Evolutionary conservation across 164 flowering plant genomes (phyloP).

Genomic region (Amborella trichopoda): DNA sequence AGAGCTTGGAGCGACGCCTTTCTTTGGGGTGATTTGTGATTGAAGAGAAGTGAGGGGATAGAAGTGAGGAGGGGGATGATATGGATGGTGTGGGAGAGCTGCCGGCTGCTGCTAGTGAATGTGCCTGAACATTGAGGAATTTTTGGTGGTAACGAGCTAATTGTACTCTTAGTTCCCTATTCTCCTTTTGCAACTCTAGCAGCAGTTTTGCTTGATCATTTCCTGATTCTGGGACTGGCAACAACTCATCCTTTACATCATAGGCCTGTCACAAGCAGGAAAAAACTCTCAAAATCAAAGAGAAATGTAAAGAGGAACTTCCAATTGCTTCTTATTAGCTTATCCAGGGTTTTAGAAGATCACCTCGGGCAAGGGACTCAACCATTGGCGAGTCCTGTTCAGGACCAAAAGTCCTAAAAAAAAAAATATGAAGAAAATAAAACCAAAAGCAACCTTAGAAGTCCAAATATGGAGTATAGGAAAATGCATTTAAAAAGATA

Average conservation of each 20-base stretch:
- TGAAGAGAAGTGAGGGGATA: constrained; percentile 46
- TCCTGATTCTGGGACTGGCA: constrained; percentile 39
- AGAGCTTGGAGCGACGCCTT: constrained; percentile 31
- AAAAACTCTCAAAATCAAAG: too few relatives aligned
- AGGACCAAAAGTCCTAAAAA: too few relatives aligned
- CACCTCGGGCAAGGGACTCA: too few relatives aligned
- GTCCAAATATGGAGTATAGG: too few relatives aligned
- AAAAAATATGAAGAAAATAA: too few relatives aligned
- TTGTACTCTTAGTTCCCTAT: constrained; percentile 61
- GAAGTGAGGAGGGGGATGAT: constrained; percentile 29
- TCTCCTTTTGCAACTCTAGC: constrained; percentile 75
- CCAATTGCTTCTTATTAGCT: neutral
- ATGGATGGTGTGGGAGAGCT: constrained; percentile 51
- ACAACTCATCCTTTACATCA: constrained; percentile 37
- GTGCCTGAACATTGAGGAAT: constrained; percentile 47
- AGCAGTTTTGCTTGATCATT: constrained; percentile 64
- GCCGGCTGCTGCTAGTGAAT: constrained; percentile 43
- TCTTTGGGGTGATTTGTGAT: constrained; percentile 33
- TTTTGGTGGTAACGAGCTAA: constrained; percentile 68
- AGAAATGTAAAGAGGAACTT: neutral
- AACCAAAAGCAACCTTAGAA: too few relatives aligned
- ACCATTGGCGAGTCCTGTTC: too few relatives aligned
- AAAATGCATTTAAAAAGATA: too few relatives aligned
- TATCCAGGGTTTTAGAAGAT: neutral
- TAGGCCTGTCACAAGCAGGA: too few relatives aligned